phyloP scores from a whole-genome alignment of 2,329 filamentous ascomycete genomes.

The Bimuria novae-zelandiae region DNA sequence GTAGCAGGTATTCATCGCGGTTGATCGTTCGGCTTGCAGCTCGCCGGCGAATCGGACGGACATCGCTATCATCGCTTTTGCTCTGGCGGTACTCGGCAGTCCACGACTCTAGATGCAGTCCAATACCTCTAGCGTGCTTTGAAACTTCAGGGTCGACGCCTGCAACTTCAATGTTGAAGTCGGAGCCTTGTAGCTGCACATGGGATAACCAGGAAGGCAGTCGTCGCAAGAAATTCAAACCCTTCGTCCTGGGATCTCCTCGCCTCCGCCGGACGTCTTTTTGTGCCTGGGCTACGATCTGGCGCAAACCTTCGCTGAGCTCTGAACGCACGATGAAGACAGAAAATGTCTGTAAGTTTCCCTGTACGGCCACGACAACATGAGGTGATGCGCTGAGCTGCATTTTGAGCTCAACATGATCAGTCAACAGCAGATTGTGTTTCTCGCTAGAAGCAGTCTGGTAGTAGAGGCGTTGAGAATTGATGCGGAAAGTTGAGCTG shows the following conservation, averaged over 20 bases:
- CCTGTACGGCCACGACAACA: slow-evolving; percentile 78
- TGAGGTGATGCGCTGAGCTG: slow-evolving; percentile 86
- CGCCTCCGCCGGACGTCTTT: slow-evolving; percentile 46
- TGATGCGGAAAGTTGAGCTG: slow-evolving; percentile 77
- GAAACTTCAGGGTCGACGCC: slow-evolving; percentile 86
- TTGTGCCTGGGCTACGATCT: slow-evolving; percentile 85
- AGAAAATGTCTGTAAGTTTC: slow-evolving; percentile 82
- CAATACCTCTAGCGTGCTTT: slow-evolving; percentile 77
- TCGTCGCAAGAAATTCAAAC: slow-evolving; percentile 70
- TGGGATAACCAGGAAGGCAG: slow-evolving; percentile 85
- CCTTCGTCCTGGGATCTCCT: slow-evolving; percentile 47
- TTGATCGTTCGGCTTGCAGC: slow-evolving; percentile 67
- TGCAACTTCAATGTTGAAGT: slow-evolving; percentile 89
- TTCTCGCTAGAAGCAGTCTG: slow-evolving; percentile 82
- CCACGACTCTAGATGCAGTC: slow-evolving; percentile 85
- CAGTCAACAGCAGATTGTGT: slow-evolving; percentile 85
- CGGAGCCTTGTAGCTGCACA: slow-evolving; percentile 81
- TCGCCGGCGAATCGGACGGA: slow-evolving; percentile 66
- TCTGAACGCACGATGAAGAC: slow-evolving; percentile 89
- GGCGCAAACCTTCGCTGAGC: slow-evolving; percentile 87
- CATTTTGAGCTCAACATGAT: slow-evolving; percentile 84
- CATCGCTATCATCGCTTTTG: slow-evolving; percentile 67
- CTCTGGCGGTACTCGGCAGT: slow-evolving; percentile 87
- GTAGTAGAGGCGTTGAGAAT: slow-evolving; percentile 90
- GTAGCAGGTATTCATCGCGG: slow-evolving; percentile 66